These are phyloP conservation scores for Colletotrichum godetiae DNA, from an alignment of 2,329 filamentous ascomycete species.

Conservation along the genomic window DNA sequence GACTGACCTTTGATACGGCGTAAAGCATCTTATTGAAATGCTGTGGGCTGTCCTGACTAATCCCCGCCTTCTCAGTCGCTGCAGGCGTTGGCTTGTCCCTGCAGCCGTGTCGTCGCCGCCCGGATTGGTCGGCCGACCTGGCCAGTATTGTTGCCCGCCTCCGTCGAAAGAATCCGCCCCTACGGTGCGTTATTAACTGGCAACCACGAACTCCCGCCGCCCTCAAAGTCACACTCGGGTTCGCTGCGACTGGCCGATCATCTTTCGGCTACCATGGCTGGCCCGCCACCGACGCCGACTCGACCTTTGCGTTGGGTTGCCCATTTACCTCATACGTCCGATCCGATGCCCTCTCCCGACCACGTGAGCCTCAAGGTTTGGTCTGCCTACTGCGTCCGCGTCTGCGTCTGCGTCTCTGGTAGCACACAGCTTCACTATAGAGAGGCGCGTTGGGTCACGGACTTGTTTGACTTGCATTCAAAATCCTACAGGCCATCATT, in stretches of 20 bases:
- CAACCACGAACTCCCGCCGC: slow-evolving; percentile 1
- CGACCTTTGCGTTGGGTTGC: slow-evolving; percentile 26
- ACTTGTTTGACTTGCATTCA: slow-evolving; percentile 32
- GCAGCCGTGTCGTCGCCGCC: neutral
- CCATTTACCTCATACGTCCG: slow-evolving; percentile 30
- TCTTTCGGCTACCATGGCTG: slow-evolving; percentile 20
- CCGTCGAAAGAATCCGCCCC: slow-evolving; percentile 2
- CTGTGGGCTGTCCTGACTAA: slow-evolving; percentile 29
- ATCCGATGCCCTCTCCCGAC: slow-evolving; percentile 13
- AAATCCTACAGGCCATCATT: slow-evolving; percentile 28
- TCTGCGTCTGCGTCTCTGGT: neutral
- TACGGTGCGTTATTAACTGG: slow-evolving; percentile 27
- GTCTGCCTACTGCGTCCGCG: neutral
- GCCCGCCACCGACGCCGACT: slow-evolving; percentile 5
- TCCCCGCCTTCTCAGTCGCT: slow-evolving; percentile 20
- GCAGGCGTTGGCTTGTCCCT: slow-evolving; percentile 8
- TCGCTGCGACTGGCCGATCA: slow-evolving; percentile 19
- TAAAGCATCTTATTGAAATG: slow-evolving; percentile 20
- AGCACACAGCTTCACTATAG: neutral
- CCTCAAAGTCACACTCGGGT: slow-evolving; percentile 14
- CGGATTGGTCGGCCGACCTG: slow-evolving; percentile 15
- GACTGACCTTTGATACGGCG: slow-evolving; percentile 13
- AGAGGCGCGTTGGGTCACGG: slow-evolving; percentile 15
- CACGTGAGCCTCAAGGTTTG: slow-evolving; percentile 29
- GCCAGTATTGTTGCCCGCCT: neutral